Percentiles rank a stretch among this genome's conserved stretches.
Evolutionary conservation across 176 grass and related monocot genomes (phyloP).

Genomic region (Musa schizocarpa): DNA sequence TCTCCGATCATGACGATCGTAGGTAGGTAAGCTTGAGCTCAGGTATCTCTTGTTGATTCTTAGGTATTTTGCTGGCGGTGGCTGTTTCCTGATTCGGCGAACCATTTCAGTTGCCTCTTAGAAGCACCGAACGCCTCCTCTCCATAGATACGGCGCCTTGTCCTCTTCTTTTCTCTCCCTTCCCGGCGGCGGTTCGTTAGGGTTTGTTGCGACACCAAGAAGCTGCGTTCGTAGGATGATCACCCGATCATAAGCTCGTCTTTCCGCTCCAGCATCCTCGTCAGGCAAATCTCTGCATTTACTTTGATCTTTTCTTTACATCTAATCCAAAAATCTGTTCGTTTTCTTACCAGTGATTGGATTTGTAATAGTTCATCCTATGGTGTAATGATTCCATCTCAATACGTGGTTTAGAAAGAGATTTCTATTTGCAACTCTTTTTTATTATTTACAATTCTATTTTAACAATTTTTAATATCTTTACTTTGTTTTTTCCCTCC

Average conservation of each 20-base stretch:
- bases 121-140: neutral
- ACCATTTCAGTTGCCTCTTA: neutral
- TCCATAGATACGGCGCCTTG: neutral
- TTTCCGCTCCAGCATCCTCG: neutral
- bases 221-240: neutral
- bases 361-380: neutral
- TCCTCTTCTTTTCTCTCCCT: too few relatives aligned
- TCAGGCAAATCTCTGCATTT: neutral
- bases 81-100: neutral
- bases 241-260: neutral
- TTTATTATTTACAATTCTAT: too few relatives aligned
- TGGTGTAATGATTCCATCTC: too few relatives aligned
- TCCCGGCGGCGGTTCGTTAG: neutral
- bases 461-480: too few relatives aligned
- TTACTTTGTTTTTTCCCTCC: too few relatives aligned
- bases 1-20: too few relatives aligned
- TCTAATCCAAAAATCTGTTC: neutral
- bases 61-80: too few relatives aligned
- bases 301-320: neutral
- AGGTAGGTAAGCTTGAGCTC: too few relatives aligned
- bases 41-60: too few relatives aligned
- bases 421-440: too few relatives aligned
- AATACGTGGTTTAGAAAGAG: too few relatives aligned
- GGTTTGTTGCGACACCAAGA: neutral
- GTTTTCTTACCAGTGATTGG: neutral